Evolutionary conservation across 2,329 filamentous ascomycete genomes (phyloP), one percentile per base, ranked within the genome.

Genomic region (Erysiphe pulchra): DNA sequence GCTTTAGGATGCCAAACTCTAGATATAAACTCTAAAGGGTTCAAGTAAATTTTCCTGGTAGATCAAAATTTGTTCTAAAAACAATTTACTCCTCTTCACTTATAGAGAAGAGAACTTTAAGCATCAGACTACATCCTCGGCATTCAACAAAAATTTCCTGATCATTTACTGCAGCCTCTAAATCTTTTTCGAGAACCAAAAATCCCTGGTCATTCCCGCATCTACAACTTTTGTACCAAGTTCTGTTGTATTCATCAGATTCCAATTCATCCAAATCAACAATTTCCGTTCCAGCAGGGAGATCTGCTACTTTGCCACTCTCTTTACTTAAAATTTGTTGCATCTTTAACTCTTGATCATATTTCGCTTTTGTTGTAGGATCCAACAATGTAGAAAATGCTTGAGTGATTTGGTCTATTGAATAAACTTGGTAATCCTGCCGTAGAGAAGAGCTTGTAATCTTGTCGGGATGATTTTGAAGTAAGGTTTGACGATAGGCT

Each of bases 121-220:
- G 57, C 73, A 73, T 79, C 41, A 80, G 61, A 55, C 75, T 79
- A 51, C 75, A 80, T 53, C 77, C 75, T 47, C 65, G 63, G 54
- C 75, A 80, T 11, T 71, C 75, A 37, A 80, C 73, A 57, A 77
- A 64, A 42, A 79, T 10, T 73, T 75, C 71, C 9, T 74, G 69
- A 50, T 70, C 63, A 44, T 71, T 69, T 41, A 64, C 66, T 36
- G 66, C 69, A 54, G 69, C 71, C 50, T 74, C 69, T 43, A 80
- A 60, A 55, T 79, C 73, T 9, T 57, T 59, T 58, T 79, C 75
- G 14, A 58, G 61, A 50, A 79, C 68, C 28, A 67, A 57, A 55
- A 72, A 80, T 1, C 75, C 75, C 36, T 66, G 64, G 31, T 64
- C 62, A 56, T 77, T 77, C 36, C 75, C 75, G 57, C 75, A 80